Conservation (phyloP, 2,329 filamentous ascomycete genomes). For the Emericellopsis cladophorae region DNA sequence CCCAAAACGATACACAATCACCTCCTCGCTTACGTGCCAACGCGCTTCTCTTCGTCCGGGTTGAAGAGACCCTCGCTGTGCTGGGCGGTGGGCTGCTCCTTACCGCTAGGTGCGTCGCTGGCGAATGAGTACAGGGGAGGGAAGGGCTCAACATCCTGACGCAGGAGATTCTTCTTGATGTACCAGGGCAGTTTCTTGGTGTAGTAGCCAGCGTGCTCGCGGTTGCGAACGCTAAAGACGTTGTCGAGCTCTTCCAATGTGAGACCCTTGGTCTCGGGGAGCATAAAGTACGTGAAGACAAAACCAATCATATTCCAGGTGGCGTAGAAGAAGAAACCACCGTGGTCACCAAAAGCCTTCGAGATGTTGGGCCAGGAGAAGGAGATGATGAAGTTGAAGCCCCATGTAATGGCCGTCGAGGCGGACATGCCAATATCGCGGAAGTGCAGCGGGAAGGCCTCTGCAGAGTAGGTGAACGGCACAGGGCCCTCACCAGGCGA, state of each 20-base stretch:
- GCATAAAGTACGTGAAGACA: conserved; percentile 18
- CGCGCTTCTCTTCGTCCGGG: conserved; percentile 1
- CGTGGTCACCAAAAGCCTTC: conserved; percentile 12
- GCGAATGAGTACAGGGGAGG: conserved; percentile 17
- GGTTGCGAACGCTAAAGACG: conserved; percentile 17
- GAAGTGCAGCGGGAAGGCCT: conserved; percentile 44
- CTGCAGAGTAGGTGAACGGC: conserved; percentile 46
- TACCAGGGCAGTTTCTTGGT: conserved; percentile 17
- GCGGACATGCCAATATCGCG: conserved; percentile 42
- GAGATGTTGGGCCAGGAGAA: conserved; percentile 17
- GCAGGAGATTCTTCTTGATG: conserved; percentile 14
- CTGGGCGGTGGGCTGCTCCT: conserved; percentile 1
- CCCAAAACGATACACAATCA: background rate
- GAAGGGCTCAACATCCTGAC: conserved; percentile 15
- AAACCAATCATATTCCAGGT: conserved; percentile 21
- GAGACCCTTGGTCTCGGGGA: conserved; percentile 21
- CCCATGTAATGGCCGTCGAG: conserved; percentile 25
- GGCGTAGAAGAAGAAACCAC: conserved; percentile 25
- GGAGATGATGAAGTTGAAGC: conserved; percentile 25
- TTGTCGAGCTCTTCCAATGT: conserved; percentile 20
- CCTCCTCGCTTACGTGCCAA: background rate
- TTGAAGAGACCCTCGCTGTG: conserved; percentile 3
- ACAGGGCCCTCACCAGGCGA: conserved; percentile 43
- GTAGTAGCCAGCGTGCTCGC: conserved; percentile 17
- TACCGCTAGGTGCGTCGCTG: conserved; percentile 3